Evolutionary conservation across 345 rosid species (phyloP).

Genomic region (Rhizophora apiculata): DNA sequence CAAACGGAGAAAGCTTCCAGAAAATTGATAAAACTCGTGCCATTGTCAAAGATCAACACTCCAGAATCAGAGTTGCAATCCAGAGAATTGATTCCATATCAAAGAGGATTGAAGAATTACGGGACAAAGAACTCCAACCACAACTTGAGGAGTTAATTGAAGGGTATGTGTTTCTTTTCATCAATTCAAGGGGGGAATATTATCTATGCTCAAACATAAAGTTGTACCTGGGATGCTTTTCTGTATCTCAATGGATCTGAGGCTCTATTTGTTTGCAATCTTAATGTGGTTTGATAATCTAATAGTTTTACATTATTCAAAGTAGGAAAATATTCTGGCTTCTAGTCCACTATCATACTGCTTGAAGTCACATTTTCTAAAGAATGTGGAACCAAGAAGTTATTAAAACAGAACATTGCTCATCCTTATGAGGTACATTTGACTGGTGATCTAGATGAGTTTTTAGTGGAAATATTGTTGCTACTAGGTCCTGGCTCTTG

Average conservation of each 20-base stretch:
- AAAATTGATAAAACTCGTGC: constrained; percentile 85
- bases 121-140: constrained; percentile 95
- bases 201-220: neutral
- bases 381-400: too few species aligned
- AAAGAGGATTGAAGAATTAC: constrained; percentile 77
- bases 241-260: neutral
- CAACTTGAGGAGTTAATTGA: constrained; percentile 92
- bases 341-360: too few species aligned
- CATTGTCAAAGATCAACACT: constrained; percentile 81
- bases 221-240: neutral
- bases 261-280: too few species aligned
- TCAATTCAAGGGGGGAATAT: neutral
- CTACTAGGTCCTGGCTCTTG: too few species aligned
- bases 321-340: too few species aligned
- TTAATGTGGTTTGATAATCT: too few species aligned
- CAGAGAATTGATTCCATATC: constrained; percentile 89
- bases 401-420: too few species aligned
- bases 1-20: constrained; percentile 46
- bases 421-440: too few species aligned
- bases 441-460: too few species aligned
- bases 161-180: constrained; percentile 48
- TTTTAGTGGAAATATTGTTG: too few species aligned
- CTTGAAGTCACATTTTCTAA: too few species aligned
- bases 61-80: constrained; percentile 91
- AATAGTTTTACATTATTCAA: too few species aligned